These are phyloP conservation scores for Agrostemma githago DNA, from an alignment of 148 eudicot species.

Conservation along the genomic window DNA sequence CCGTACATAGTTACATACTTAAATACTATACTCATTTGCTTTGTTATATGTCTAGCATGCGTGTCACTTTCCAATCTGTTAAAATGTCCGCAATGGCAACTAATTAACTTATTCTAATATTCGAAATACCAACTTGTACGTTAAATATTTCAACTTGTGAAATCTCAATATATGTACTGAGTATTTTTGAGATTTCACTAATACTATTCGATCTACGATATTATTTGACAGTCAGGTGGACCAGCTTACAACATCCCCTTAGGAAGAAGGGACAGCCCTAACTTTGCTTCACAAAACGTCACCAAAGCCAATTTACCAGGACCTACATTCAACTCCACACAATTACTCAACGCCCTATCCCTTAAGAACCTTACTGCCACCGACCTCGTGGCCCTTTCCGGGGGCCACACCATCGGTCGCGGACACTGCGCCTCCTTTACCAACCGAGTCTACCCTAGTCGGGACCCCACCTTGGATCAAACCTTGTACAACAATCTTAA, in stretches of 20 bases:
- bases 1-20: no score
- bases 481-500: constrained; percentile 30
- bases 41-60: no score
- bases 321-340: constrained; percentile 28
- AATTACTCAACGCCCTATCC: constrained; percentile 19
- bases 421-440: constrained; percentile 37
- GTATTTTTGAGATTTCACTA: not conserved
- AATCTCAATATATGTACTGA: no score
- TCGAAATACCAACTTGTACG: not conserved
- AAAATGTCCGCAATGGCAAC: not conserved
- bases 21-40: no score
- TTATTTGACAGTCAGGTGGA: constrained; percentile 34
- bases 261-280: constrained; percentile 38
- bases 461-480: constrained; percentile 33
- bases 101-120: not conserved
- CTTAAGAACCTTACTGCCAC: constrained; percentile 27
- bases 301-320: constrained; percentile 35
- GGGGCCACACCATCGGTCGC: constrained; percentile 46
- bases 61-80: no score
- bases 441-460: constrained; percentile 33
- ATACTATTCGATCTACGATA: not conserved
- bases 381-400: constrained; percentile 45
- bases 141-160: no score
- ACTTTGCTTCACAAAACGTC: constrained; percentile 24
- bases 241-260: constrained; percentile 37